phyloP scores from a whole-genome alignment of 441 rosid genomes.

The Jatropha podagrica region DNA sequence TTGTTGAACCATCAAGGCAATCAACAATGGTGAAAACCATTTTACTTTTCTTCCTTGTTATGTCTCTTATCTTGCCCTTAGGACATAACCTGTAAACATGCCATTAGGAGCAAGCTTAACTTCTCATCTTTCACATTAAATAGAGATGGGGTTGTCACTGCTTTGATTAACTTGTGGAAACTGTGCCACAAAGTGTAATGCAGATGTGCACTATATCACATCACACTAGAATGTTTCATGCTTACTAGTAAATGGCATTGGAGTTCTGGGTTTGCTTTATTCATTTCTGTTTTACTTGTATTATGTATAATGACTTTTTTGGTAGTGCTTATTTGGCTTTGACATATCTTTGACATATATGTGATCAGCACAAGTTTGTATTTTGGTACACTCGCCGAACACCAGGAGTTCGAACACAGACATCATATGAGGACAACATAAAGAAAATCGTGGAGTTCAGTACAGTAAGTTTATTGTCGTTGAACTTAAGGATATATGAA shows the following conservation, averaged over 20 bases:
- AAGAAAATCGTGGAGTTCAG: conserved; percentile 92
- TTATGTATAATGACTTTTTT: background rate
- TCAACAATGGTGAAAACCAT: background rate
- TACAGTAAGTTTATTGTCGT: conserved; percentile 51
- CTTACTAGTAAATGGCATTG: background rate
- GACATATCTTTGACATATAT: conserved; percentile 6
- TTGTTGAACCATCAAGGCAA: background rate
- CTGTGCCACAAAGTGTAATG: background rate
- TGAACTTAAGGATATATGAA: background rate
- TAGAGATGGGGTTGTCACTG: background rate
- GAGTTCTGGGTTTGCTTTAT: background rate
- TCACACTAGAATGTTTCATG: background rate
- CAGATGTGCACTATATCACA: background rate
- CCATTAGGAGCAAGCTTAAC: background rate
- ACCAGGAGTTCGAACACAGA: conserved; percentile 80
- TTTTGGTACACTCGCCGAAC: conserved; percentile 96
- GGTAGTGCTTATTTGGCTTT: conserved; percentile 16
- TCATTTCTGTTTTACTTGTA: background rate
- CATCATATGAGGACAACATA: conserved; percentile 92
- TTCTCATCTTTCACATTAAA: background rate
- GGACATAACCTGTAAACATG: background rate
- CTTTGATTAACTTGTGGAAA: conserved; percentile 1
- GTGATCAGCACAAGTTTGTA: conserved; percentile 68
- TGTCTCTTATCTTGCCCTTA: background rate
- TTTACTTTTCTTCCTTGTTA: conserved; percentile 1